Conservation (phyloP, 139 green algal genomes). For the Nannochloris sp. region DNA sequence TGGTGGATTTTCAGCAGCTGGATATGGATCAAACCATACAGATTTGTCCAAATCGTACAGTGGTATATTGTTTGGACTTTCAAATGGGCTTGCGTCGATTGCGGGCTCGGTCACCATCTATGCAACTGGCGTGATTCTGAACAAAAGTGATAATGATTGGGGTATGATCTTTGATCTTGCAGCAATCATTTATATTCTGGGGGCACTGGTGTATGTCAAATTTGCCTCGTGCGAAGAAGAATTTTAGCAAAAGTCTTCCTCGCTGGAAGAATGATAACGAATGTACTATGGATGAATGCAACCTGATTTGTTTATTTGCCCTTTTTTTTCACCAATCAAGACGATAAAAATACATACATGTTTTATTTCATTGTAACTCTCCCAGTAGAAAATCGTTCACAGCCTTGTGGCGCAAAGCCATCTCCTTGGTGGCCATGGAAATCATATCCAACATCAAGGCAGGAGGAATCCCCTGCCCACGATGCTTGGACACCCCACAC, state of each 20-base stretch:
- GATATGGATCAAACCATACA: constrained; percentile 73
- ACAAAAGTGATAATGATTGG: constrained; percentile 48
- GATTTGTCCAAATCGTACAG: constrained; percentile 59
- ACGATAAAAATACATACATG: too few relatives aligned
- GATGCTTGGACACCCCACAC: constrained; percentile 31
- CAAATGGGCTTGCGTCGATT: constrained; percentile 56
- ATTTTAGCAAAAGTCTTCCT: constrained; percentile 33
- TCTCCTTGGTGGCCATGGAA: constrained; percentile 13
- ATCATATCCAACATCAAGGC: constrained; percentile 27
- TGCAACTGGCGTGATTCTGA: constrained; percentile 38
- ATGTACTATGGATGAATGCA: background rate
- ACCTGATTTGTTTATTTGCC: too few relatives aligned
- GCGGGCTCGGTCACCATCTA: constrained; percentile 50
- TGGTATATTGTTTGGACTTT: constrained; percentile 66
- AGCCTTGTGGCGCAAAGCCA: constrained; percentile 9
- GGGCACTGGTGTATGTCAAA: constrained; percentile 30
- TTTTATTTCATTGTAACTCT: background rate
- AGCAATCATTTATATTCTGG: constrained; percentile 42
- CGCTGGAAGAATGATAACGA: background rate
- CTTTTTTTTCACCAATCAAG: too few relatives aligned
- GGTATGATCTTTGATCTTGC: constrained; percentile 42
- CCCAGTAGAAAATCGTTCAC: constrained; percentile 2
- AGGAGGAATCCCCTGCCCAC: constrained; percentile 10
- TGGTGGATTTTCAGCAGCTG: constrained; percentile 39
- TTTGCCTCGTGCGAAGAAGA: constrained; percentile 51